These are phyloP conservation scores for Globisporangium yorkense DNA, from an alignment of 352 stramenopile species.

Conservation along the genomic window DNA sequence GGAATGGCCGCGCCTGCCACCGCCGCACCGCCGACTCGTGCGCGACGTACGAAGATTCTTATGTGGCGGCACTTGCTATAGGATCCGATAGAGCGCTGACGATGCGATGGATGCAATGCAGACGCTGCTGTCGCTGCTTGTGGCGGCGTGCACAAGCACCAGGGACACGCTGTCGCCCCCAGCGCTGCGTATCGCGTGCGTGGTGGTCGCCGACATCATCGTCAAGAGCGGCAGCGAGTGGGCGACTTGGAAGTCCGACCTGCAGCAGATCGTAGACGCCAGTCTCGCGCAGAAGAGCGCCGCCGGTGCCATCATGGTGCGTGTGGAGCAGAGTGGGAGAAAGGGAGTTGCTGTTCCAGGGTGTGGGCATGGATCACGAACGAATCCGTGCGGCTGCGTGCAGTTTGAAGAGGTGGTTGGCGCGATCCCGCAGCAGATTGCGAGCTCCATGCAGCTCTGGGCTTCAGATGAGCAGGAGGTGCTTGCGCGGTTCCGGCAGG, in stretches of 20 bases:
- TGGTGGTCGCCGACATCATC: conserved; percentile 38
- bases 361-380: not conserved
- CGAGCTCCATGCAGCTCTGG: conserved; percentile 19
- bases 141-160: conserved; percentile 21
- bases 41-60: conserved; percentile 24
- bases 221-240: conserved; percentile 39
- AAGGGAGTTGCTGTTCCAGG: too few relatives aligned
- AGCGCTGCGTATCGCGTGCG: conserved; percentile 38
- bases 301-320: conserved; percentile 30
- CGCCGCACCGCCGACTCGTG: conserved; percentile 32
- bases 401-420: conserved; percentile 44
- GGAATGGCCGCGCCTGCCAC: conserved; percentile 32
- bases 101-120: conserved; percentile 7
- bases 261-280: conserved; percentile 41
- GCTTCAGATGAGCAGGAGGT: conserved; percentile 19
- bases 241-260: conserved; percentile 37
- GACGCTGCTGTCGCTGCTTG: conserved; percentile 43
- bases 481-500: conserved; percentile 28
- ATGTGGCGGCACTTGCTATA: not conserved
- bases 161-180: conserved; percentile 14
- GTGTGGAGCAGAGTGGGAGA: not conserved
- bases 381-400: not conserved
- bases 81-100: not conserved
- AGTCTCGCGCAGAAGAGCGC: conserved; percentile 24
- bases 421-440: conserved; percentile 44